phyloP scores from a whole-genome alignment of 2,329 filamentous ascomycete genomes.

The Ophiostoma tasmaniense region DNA sequence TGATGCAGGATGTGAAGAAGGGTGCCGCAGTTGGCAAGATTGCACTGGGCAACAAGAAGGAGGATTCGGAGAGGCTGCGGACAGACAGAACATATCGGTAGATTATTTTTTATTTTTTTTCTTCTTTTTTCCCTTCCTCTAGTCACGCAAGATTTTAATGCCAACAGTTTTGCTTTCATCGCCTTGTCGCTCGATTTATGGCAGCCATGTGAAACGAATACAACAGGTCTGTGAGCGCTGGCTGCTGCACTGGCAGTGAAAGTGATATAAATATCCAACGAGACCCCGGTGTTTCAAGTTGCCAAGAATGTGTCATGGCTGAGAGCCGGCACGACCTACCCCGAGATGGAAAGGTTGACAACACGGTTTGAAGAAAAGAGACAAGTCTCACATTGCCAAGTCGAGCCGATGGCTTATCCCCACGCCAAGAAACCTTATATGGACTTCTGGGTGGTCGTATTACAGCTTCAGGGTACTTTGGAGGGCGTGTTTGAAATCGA shows the following conservation, averaged over 20 bases:
- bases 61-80: background rate
- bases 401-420: background rate
- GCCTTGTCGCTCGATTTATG: background rate
- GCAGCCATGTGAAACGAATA: background rate
- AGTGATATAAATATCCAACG: background rate
- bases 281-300: background rate
- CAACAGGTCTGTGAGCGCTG: background rate
- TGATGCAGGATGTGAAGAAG: background rate
- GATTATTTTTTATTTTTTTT: background rate
- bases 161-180: background rate
- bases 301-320: background rate
- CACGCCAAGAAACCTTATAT: conserved; percentile 1
- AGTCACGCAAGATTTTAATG: background rate
- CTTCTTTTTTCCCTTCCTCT: background rate
- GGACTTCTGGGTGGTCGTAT: background rate
- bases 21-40: too few relatives aligned
- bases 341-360: background rate
- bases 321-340: background rate
- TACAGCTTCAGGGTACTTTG: background rate
- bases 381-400: background rate
- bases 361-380: background rate
- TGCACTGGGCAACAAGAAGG: too few relatives aligned
- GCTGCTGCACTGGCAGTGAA: background rate
- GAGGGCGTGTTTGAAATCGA: background rate
- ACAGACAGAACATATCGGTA: background rate